phyloP scores from a whole-genome alignment of 2,329 filamentous ascomycete species.

The Aspergillus pseudoterreus region DNA sequence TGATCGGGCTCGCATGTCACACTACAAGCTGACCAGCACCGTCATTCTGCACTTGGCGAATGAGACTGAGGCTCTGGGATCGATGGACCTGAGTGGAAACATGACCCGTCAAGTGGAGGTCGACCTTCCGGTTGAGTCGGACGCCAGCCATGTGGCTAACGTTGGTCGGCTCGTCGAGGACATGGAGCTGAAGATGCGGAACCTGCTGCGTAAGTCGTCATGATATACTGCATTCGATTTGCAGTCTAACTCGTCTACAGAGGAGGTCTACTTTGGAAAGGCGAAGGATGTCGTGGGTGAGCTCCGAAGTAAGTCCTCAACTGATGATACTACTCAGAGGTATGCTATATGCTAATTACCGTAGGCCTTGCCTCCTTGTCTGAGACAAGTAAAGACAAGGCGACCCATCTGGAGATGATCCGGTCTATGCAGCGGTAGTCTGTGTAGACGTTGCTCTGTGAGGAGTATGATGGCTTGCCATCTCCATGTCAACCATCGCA shows the following conservation, averaged over 20 bases:
- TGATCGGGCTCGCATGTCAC: constrained; percentile 83
- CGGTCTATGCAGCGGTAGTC: constrained; percentile 49
- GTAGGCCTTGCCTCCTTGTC: constrained; percentile 70
- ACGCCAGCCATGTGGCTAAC: constrained; percentile 92
- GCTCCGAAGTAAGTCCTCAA: constrained; percentile 64
- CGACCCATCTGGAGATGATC: constrained; percentile 86
- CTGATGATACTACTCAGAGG: background rate
- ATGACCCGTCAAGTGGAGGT: constrained; percentile 96
- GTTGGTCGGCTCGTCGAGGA: constrained; percentile 93
- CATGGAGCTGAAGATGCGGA: constrained; percentile 99
- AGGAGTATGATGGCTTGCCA: background rate
- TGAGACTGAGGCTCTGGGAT: constrained; percentile 64
- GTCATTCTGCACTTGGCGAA: constrained; percentile 87
- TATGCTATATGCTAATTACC: constrained; percentile 7
- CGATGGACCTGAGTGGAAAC: constrained; percentile 91
- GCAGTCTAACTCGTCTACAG: constrained; percentile 30
- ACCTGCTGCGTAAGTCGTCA: constrained; percentile 64
- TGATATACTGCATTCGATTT: background rate
- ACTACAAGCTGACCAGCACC: constrained; percentile 97
- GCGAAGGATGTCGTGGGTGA: constrained; percentile 98
- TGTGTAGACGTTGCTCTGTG: background rate
- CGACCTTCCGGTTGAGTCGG: constrained; percentile 82
- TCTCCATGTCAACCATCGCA: background rate
- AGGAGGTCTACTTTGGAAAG: constrained; percentile 99
- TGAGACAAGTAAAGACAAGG: constrained; percentile 77